A percentile compares a stretch with the other conserved stretches of the same genome.
Conservation (phyloP, 176 grass and related monocot genomes). For the Chrysopogon serrulatus region DNA sequence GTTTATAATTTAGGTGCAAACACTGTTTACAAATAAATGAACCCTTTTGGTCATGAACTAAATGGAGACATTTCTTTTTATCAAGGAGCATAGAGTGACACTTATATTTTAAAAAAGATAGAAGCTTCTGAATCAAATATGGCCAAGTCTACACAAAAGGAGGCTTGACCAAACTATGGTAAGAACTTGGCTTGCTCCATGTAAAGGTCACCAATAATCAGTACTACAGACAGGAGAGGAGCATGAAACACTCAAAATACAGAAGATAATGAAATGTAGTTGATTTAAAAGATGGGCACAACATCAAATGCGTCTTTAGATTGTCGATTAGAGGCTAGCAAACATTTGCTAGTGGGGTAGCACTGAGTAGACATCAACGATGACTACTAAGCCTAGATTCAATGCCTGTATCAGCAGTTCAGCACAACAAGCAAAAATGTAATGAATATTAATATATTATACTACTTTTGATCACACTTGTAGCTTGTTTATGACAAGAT, state of each 20-base stretch:
- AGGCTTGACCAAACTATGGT: background rate
- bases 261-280: background rate
- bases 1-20: background rate
- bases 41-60: background rate
- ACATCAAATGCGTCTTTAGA: background rate
- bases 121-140: background rate
- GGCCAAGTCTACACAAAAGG: background rate
- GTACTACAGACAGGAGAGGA: background rate
- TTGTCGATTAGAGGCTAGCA: background rate
- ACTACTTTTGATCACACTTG: no score
- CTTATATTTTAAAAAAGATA: background rate
- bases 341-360: background rate
- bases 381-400: background rate
- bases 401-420: background rate
- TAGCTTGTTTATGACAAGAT: no score
- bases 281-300: background rate
- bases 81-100: background rate
- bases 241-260: background rate
- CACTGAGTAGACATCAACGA: background rate
- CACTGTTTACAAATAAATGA: background rate
- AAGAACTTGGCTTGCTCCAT: background rate
- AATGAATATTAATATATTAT: no score
- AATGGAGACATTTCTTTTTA: background rate
- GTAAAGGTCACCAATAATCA: background rate
- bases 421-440: conserved; percentile 2